Percentiles rank a stretch among this genome's conserved stretches.
Evolutionary conservation across 306 rosid genomes (phyloP).

Genomic region (cucumber (Cucumis sativus)): Cucumber_9930_V3 NC_026661.2:18890001-18890500

Average conservation of each 20-base stretch:
- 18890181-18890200: background rate
- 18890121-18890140: background rate
- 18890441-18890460: background rate
- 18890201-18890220: background rate
- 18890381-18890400: background rate
- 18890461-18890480: background rate
- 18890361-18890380: background rate
- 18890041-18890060: conserved; percentile 19
- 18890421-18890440: background rate
- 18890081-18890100: conserved; percentile 20
- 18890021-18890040: conserved; percentile 70
- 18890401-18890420: no score
- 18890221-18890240: background rate
- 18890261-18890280: background rate
- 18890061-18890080: conserved; percentile 36
- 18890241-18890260: background rate
- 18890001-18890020: conserved; percentile 61
- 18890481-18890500: background rate
- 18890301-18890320: background rate
- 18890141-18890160: background rate
- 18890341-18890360: background rate
- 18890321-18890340: background rate
- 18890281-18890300: background rate
- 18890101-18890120: conserved; percentile 9
- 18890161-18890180: background rate